Evolutionary conservation across 306 rosid species (phyloP).

Genomic region (Ammopiptanthus mongolicus): DNA sequence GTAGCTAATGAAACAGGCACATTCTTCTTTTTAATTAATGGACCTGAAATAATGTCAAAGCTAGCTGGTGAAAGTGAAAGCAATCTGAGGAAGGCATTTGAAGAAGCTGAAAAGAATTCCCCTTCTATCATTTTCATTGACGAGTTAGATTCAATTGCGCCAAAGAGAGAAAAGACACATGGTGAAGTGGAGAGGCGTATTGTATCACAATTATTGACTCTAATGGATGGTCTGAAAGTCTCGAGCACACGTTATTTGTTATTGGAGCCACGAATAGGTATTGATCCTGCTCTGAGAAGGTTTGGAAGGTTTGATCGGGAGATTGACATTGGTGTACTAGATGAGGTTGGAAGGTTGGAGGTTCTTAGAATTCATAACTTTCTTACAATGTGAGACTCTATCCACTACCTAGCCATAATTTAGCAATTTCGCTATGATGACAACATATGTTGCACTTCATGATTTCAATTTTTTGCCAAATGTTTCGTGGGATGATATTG

Average conservation of each 20-base stretch:
- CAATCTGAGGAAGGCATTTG: slow-evolving; percentile 68
- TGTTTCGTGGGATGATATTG: slow-evolving; percentile 65
- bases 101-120: slow-evolving; percentile 70
- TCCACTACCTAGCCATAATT: not conserved
- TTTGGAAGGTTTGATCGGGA: slow-evolving; percentile 68
- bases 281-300: slow-evolving; percentile 67
- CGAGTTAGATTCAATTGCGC: slow-evolving; percentile 70
- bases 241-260: slow-evolving; percentile 53
- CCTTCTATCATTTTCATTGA: slow-evolving; percentile 71
- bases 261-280: slow-evolving; percentile 65
- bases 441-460: not conserved
- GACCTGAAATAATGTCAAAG: slow-evolving; percentile 75
- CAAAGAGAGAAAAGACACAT: slow-evolving; percentile 68
- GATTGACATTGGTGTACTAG: slow-evolving; percentile 69
- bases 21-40: slow-evolving; percentile 66
- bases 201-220: slow-evolving; percentile 66
- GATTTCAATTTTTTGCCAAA: slow-evolving; percentile 24
- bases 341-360: slow-evolving; percentile 72
- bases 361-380: slow-evolving; percentile 63
- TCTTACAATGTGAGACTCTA: slow-evolving; percentile 48
- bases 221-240: slow-evolving; percentile 75
- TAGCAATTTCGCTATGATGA: not conserved
- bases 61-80: slow-evolving; percentile 74
- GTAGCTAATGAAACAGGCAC: slow-evolving; percentile 76
- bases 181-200: slow-evolving; percentile 75